phyloP scores from a whole-genome alignment of 2,329 filamentous ascomycete species.

The Aspergillus luchuensis region DNA sequence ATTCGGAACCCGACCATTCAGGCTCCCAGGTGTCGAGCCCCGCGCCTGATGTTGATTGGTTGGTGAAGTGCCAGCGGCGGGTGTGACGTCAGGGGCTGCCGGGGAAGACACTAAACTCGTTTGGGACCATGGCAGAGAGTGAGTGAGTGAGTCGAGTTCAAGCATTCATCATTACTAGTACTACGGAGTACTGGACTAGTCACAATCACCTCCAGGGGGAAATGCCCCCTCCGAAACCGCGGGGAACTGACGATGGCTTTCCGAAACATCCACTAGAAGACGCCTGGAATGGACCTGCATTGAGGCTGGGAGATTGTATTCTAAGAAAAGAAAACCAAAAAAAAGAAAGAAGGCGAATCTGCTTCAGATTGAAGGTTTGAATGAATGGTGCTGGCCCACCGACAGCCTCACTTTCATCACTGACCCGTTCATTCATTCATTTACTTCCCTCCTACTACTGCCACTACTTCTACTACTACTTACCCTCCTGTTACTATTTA shows the following conservation, averaged over 20 bases:
- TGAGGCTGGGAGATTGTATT: background rate
- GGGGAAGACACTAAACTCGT: background rate
- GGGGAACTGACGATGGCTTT: background rate
- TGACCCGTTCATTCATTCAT: background rate
- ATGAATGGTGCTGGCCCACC: constrained; percentile 1
- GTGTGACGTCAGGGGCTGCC: background rate
- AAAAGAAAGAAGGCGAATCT: constrained; percentile 1
- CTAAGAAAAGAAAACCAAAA: background rate
- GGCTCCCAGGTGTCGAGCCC: constrained; percentile 1
- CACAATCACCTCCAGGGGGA: background rate
- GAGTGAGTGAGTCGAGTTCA: no score
- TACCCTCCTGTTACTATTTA: no score
- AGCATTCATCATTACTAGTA: no score
- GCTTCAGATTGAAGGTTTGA: background rate
- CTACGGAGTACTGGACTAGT: background rate
- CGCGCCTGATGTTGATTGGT: background rate
- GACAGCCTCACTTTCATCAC: constrained; percentile 11
- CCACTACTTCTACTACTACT: background rate
- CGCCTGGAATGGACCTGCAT: background rate
- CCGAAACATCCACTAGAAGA: background rate
- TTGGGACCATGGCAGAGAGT: no score
- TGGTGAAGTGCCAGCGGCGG: background rate
- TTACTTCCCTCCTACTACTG: background rate
- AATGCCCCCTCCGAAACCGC: background rate
- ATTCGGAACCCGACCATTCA: background rate